Conservation (phyloP, 2,329 filamentous ascomycete genomes). For the Cladosporium colombiae region DNA sequence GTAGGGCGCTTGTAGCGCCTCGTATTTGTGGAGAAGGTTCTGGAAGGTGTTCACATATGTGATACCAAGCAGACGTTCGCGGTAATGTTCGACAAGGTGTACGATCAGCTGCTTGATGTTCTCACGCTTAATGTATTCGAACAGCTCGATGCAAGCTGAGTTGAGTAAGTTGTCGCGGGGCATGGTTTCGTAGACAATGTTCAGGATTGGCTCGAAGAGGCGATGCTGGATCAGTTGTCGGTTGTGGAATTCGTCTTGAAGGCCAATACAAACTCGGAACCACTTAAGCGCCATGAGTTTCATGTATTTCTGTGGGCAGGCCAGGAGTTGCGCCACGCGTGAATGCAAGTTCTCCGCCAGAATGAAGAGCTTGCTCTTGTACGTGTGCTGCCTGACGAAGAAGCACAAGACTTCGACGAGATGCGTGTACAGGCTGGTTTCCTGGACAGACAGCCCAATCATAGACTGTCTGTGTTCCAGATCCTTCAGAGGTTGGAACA, state of each 20-base stretch:
- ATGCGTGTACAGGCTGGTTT: conserved; percentile 88
- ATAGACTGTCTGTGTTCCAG: conserved; percentile 62
- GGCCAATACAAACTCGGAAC: conserved; percentile 79
- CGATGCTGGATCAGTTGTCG: conserved; percentile 79
- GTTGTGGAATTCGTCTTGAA: conserved; percentile 90
- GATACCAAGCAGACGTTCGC: conserved; percentile 72
- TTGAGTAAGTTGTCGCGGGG: conserved; percentile 90
- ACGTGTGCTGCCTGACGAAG: conserved; percentile 85
- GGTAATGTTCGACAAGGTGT: conserved; percentile 81
- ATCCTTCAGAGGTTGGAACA: conserved; percentile 84
- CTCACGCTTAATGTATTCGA: conserved; percentile 81
- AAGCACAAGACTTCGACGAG: conserved; percentile 91
- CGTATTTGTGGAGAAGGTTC: conserved; percentile 72
- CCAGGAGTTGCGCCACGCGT: conserved; percentile 79
- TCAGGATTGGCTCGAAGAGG: conserved; percentile 79
- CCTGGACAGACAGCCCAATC: conserved; percentile 69
- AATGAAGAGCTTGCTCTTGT: conserved; percentile 85
- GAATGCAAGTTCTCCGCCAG: conserved; percentile 74
- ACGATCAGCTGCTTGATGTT: conserved; percentile 77
- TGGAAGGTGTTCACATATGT: conserved; percentile 85
- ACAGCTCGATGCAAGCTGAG: conserved; percentile 90
- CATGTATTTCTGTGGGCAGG: conserved; percentile 84
- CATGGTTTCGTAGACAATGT: conserved; percentile 81
- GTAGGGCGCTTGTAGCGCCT: conserved; percentile 61
- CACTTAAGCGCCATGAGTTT: conserved; percentile 91